These are phyloP conservation scores for Vitis rotundifolia DNA, from an alignment of 164 flowering plant genomes.

Conservation along the genomic window DNA sequence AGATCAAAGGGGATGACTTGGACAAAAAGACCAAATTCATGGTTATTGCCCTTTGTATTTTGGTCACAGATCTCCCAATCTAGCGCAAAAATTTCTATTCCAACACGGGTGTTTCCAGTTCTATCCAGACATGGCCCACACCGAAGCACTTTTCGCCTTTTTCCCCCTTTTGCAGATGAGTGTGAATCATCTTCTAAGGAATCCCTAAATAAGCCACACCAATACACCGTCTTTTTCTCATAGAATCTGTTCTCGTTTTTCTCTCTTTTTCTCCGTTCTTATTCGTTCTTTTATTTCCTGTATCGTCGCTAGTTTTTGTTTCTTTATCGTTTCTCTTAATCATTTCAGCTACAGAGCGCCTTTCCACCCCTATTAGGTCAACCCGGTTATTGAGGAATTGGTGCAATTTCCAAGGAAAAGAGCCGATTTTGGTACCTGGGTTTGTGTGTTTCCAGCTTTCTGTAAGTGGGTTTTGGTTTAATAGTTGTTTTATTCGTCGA, in stretches of 20 bases:
- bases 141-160: not conserved
- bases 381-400: not conserved
- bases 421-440: not conserved
- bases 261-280: not conserved
- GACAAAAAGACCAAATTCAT: no score
- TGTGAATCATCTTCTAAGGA: not conserved
- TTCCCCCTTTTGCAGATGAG: not conserved
- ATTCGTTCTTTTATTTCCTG: not conserved
- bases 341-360: not conserved
- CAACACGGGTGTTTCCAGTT: not conserved
- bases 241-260: not conserved
- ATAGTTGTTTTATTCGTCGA: not conserved
- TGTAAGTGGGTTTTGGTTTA: not conserved
- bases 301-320: not conserved
- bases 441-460: not conserved
- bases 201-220: conserved; percentile 1
- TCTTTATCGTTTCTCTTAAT: not conserved
- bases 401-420: not conserved
- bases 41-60: no score
- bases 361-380: not conserved
- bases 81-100: not conserved
- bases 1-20: no score
- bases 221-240: not conserved
- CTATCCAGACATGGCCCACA: conserved; percentile 1
- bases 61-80: no score